Conservation (phyloP, 495 filamentous ascomycete species). For the Cladorrhinum samala region DNA sequence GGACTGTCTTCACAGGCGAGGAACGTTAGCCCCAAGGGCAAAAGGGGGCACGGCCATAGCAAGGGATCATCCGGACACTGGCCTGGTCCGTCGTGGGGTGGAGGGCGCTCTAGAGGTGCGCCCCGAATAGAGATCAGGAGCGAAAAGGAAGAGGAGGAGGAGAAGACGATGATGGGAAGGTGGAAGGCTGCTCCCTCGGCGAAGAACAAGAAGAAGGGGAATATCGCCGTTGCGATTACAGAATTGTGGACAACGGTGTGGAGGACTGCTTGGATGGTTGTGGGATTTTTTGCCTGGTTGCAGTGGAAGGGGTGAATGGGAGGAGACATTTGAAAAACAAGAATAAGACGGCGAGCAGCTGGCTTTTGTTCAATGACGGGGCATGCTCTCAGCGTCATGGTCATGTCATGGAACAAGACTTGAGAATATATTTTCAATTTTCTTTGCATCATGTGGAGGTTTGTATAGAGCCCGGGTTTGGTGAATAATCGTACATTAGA, state of each 20-base stretch:
- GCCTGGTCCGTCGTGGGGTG: slow-evolving; percentile 35
- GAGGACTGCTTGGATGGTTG: slow-evolving; percentile 41
- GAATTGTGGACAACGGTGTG: slow-evolving; percentile 44
- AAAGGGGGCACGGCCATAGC: not conserved
- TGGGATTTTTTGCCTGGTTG: slow-evolving; percentile 36
- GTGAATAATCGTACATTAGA: too few relatives aligned
- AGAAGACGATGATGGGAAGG: slow-evolving; percentile 22
- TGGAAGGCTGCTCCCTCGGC: slow-evolving; percentile 22
- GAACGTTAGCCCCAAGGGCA: slow-evolving; percentile 6
- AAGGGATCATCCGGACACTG: slow-evolving; percentile 18
- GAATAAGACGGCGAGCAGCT: too few relatives aligned
- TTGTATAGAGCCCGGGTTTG: too few relatives aligned
- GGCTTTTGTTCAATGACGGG: too few relatives aligned
- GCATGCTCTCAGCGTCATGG: too few relatives aligned
- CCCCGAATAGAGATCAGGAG: slow-evolving; percentile 40
- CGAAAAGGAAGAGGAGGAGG: slow-evolving; percentile 34
- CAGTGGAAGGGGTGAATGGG: slow-evolving; percentile 34
- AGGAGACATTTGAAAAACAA: too few relatives aligned
- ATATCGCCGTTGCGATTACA: slow-evolving; percentile 21
- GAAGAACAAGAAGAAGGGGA: slow-evolving; percentile 4
- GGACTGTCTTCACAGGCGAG: too few relatives aligned
- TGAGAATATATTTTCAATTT: too few relatives aligned
- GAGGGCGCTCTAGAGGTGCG: slow-evolving; percentile 22
- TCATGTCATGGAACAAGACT: too few relatives aligned
- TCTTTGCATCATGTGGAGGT: too few relatives aligned